These are phyloP conservation scores for Cubamyces sp. DNA, from an alignment of 768 basidiomycete species.

Conservation along the genomic window DNA sequence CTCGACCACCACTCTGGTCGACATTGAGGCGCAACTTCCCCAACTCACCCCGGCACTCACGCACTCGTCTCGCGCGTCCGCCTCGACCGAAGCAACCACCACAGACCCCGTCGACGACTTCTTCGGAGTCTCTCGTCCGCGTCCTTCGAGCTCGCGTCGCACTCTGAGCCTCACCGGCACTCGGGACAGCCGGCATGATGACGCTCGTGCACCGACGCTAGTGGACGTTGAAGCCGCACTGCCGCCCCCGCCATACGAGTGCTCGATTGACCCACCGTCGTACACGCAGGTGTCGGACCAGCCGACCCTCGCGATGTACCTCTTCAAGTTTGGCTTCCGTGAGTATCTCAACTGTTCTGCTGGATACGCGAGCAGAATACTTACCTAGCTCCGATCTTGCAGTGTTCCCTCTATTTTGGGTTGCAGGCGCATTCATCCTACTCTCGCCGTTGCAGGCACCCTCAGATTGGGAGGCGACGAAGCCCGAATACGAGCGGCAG, in stretches of 20 bases:
- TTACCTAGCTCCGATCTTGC: slow-evolving; percentile 10
- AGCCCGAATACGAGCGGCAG: slow-evolving; percentile 41
- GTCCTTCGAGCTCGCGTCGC: slow-evolving; percentile 19
- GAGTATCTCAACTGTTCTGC: slow-evolving; percentile 30
- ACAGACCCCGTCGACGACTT: slow-evolving; percentile 33
- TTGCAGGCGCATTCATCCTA: slow-evolving; percentile 46
- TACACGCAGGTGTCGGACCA: slow-evolving; percentile 43
- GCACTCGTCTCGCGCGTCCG: not conserved
- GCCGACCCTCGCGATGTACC: slow-evolving; percentile 48
- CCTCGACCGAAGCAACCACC: not conserved
- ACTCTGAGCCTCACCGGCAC: slow-evolving; percentile 28
- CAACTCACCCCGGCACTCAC: slow-evolving; percentile 3
- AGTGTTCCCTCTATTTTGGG: slow-evolving; percentile 56
- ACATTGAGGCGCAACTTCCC: slow-evolving; percentile 17
- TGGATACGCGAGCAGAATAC: not conserved
- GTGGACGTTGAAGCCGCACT: slow-evolving; percentile 25
- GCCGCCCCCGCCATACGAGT: slow-evolving; percentile 39
- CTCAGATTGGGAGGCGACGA: slow-evolving; percentile 39
- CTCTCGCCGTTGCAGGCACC: slow-evolving; percentile 45
- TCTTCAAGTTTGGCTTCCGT: slow-evolving; percentile 57
- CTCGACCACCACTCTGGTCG: slow-evolving; percentile 1
- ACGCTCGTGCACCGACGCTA: slow-evolving; percentile 10
- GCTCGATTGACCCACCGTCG: slow-evolving; percentile 37
- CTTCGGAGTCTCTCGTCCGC: slow-evolving; percentile 34
- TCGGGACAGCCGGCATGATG: slow-evolving; percentile 40